Evolutionary conservation across 2,329 filamentous ascomycete genomes (phyloP).

Genomic region (Penicillium sp.): DNA sequence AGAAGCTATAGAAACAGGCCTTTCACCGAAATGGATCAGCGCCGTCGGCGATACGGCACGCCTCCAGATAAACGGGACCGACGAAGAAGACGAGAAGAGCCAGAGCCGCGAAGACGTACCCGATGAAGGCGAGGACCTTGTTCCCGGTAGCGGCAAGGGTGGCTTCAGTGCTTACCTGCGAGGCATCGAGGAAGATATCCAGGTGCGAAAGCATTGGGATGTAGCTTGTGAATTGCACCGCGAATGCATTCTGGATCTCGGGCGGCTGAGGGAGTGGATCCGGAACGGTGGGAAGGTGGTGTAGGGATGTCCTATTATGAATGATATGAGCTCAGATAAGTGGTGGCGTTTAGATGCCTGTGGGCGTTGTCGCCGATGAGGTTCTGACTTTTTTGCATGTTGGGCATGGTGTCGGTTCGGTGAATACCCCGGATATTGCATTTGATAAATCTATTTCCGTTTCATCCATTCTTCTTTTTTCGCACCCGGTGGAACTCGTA

Average conservation of each 20-base stretch:
- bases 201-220: slow-evolving; percentile 49
- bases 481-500: too few species aligned
- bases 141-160: slow-evolving; percentile 34
- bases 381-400: slow-evolving; percentile 1
- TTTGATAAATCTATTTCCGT: slow-evolving; percentile 1
- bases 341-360: background rate
- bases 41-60: slow-evolving; percentile 49
- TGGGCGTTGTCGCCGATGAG: background rate
- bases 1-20: slow-evolving; percentile 46
- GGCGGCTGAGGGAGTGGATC: slow-evolving; percentile 40
- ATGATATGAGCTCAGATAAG: background rate
- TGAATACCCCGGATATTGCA: slow-evolving; percentile 8
- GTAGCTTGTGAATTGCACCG: slow-evolving; percentile 48
- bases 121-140: slow-evolving; percentile 31
- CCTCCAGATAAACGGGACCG: slow-evolving; percentile 30
- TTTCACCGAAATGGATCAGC: slow-evolving; percentile 51
- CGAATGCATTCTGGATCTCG: slow-evolving; percentile 43
- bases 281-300: slow-evolving; percentile 32
- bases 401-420: background rate
- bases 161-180: slow-evolving; percentile 48
- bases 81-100: slow-evolving; percentile 16
- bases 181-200: slow-evolving; percentile 46
- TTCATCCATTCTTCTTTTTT: background rate
- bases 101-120: slow-evolving; percentile 4
- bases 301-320: background rate